A percentile compares a stretch with the other conserved stretches of the same genome.
Conservation (phyloP, 192 early-diverging fungal genomes). For the Oehlia diaphana region DNA sequence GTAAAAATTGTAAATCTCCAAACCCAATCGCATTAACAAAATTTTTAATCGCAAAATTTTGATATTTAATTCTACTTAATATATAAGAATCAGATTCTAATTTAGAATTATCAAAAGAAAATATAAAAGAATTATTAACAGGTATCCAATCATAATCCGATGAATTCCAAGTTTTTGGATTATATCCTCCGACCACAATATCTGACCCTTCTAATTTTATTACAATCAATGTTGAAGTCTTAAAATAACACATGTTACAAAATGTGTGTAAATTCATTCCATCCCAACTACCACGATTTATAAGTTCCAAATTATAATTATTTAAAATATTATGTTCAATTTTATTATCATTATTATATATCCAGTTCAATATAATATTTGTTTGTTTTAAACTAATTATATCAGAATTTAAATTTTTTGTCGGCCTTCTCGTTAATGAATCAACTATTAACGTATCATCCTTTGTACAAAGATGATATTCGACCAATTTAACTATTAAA, state of each 20-base stretch:
- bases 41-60: not conserved
- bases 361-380: not conserved
- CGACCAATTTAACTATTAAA: not conserved
- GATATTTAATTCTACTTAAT: not conserved
- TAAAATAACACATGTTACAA: not conserved
- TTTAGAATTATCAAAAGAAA: not conserved
- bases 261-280: not conserved
- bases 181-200: not conserved
- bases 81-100: not conserved
- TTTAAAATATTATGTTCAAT: not conserved
- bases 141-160: not conserved
- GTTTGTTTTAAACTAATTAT: not conserved
- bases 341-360: not conserved
- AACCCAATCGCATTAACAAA: not conserved
- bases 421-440: not conserved
- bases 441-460: not conserved
- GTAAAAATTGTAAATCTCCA: not conserved
- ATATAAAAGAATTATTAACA: not conserved
- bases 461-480: not conserved
- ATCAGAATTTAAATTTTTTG: not conserved
- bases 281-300: not conserved
- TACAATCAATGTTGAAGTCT: not conserved
- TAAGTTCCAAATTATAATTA: not conserved
- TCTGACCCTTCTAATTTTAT: not conserved
- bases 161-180: not conserved